A percentile compares a stretch with the other conserved stretches of the same genome.
These are phyloP conservation scores for Mucor ambiguus DNA, from an alignment of 371 early-diverging fungal genomes.

Conservation along the genomic window DNA sequence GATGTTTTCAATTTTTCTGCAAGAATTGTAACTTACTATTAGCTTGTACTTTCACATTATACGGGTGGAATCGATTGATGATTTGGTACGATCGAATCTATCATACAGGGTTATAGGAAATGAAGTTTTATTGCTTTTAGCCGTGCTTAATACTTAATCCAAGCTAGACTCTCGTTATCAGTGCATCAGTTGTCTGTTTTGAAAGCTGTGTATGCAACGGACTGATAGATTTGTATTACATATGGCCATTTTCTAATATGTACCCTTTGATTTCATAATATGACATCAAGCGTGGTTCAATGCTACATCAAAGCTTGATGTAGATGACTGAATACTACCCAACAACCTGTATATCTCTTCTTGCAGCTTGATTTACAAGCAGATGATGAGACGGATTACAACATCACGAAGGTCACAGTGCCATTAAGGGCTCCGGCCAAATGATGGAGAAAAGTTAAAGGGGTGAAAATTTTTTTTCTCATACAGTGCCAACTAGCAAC, in stretches of 20 bases:
- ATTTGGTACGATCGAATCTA: too few relatives aligned
- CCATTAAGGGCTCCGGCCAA: neutral
- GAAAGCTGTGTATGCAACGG: too few relatives aligned
- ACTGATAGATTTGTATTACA: too few relatives aligned
- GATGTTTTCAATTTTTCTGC: too few relatives aligned
- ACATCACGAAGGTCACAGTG: neutral
- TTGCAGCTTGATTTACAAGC: neutral
- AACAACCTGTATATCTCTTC: neutral
- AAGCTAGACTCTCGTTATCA: too few relatives aligned
- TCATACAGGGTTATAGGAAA: too few relatives aligned
- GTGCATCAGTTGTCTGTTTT: too few relatives aligned
- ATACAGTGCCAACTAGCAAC: neutral
- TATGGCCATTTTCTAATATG: neutral
- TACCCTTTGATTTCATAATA: neutral
- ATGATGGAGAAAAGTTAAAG: neutral
- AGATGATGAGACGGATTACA: neutral
- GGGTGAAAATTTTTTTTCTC: slow-evolving; percentile 1
- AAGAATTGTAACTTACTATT: too few relatives aligned
- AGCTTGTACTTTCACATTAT: too few relatives aligned
- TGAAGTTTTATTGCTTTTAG: too few relatives aligned
- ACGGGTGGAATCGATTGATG: too few relatives aligned
- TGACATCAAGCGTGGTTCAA: neutral
- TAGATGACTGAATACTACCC: neutral
- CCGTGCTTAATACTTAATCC: too few relatives aligned
- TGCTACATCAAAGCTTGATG: neutral